Percentiles rank a stretch among this genome's conserved stretches.
These are phyloP conservation scores for Hysterium pulicare DNA, from an alignment of 2,329 filamentous ascomycete genomes.

Conservation along the genomic window DNA sequence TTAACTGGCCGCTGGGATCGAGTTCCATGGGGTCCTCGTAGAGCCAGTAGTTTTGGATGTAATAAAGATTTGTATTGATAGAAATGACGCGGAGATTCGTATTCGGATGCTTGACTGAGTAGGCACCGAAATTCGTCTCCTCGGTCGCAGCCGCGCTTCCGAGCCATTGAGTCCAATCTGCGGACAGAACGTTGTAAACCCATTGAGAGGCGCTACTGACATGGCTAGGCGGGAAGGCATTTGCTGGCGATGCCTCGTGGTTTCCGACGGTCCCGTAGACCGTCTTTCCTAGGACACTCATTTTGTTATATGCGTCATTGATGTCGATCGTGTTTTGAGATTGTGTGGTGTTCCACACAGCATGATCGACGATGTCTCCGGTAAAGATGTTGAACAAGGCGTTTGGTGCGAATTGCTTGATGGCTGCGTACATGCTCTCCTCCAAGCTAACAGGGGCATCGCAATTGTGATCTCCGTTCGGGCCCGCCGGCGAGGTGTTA, in stretches of 20 bases:
- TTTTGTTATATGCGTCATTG: slow-evolving; percentile 46
- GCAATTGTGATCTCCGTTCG: slow-evolving; percentile 49
- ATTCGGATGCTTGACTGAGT: slow-evolving; percentile 44
- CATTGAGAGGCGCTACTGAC: slow-evolving; percentile 40
- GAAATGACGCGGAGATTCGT: slow-evolving; percentile 56
- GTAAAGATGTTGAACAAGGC: slow-evolving; percentile 58
- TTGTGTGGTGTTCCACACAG: slow-evolving; percentile 37
- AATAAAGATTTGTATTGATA: slow-evolving; percentile 59
- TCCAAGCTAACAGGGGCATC: slow-evolving; percentile 52
- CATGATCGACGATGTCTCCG: slow-evolving; percentile 56
- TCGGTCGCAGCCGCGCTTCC: slow-evolving; percentile 35
- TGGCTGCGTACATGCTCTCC: slow-evolving; percentile 49
- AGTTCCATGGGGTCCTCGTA: slow-evolving; percentile 50
- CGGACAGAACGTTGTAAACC: slow-evolving; percentile 51
- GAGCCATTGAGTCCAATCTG: slow-evolving; percentile 50
- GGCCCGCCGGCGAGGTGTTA: slow-evolving; percentile 50
- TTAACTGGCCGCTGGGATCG: slow-evolving; percentile 35
- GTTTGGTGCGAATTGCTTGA: slow-evolving; percentile 39
- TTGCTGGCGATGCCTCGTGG: slow-evolving; percentile 53
- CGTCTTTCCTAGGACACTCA: slow-evolving; percentile 41
- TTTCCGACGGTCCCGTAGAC: slow-evolving; percentile 57
- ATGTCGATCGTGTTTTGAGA: slow-evolving; percentile 36
- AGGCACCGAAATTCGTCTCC: slow-evolving; percentile 46
- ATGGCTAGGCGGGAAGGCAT: slow-evolving; percentile 47
- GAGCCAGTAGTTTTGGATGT: slow-evolving; percentile 56